These are phyloP conservation scores for Herpetomonas samuelpessoai DNA, from an alignment of 208 protist species.

Conservation along the genomic window DNA sequence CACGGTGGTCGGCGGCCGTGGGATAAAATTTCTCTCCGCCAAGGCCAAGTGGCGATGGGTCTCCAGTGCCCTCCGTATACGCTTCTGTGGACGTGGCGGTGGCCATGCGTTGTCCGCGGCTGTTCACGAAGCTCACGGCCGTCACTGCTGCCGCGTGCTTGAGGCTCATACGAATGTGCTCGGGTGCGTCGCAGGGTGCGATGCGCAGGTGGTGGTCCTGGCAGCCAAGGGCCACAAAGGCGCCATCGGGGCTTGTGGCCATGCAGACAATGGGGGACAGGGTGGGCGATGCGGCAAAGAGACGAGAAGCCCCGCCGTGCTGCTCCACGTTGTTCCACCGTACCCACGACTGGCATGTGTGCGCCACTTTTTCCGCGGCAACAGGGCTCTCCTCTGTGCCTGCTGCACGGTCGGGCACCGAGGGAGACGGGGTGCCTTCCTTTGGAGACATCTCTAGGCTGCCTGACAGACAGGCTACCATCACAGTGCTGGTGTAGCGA, in stretches of 20 bases:
- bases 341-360: too few species aligned
- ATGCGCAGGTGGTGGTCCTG: conserved; percentile 57
- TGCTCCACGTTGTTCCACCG: conserved; percentile 61
- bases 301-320: conserved; percentile 47
- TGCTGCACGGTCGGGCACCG: neutral
- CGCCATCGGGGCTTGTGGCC: conserved; percentile 38
- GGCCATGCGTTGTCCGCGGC: neutral
- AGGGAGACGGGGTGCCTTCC: neutral
- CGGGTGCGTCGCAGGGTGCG: conserved; percentile 16
- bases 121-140: neutral
- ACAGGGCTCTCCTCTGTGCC: neutral
- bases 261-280: conserved; percentile 47
- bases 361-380: too few species aligned
- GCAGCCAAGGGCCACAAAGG: conserved; percentile 52
- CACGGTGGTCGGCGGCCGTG: neutral
- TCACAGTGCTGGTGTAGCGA: conserved; percentile 21
- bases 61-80: neutral
- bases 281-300: conserved; percentile 31
- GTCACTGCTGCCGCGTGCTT: conserved; percentile 31
- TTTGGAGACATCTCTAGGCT: neutral
- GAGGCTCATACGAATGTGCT: conserved; percentile 22
- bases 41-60: too few species aligned
- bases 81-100: neutral
- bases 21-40: too few species aligned
- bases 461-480: conserved; percentile 5